phyloP scores from a whole-genome alignment of 257 asterid genomes.

The Solanum appendiculatum region DNA sequence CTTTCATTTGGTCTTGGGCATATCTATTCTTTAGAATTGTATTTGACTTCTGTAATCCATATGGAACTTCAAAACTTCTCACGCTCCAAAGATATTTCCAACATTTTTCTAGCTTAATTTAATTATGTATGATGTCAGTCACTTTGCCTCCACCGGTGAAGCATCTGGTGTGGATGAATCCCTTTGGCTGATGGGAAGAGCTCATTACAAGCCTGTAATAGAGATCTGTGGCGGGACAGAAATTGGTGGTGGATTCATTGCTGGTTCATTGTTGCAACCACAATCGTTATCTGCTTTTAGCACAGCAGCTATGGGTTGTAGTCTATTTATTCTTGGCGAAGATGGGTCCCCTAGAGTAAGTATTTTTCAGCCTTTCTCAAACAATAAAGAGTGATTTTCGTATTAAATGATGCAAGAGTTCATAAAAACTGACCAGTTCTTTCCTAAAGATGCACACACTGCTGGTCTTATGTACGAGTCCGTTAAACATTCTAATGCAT shows the following conservation, averaged over 20 bases:
- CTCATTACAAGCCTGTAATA: conserved; percentile 78
- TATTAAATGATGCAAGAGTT: neutral
- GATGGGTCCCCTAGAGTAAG: conserved; percentile 27
- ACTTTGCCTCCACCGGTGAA: conserved; percentile 97
- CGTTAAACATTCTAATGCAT: neutral
- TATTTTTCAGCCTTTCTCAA: neutral
- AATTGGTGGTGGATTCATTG: conserved; percentile 89
- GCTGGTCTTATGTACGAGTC: neutral
- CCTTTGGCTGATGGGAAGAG: conserved; percentile 98
- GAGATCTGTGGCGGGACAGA: conserved; percentile 99
- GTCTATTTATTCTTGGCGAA: conserved; percentile 73
- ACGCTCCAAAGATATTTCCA: neutral
- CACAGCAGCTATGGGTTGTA: conserved; percentile 93
- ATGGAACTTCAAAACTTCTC: neutral
- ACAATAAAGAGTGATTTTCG: neutral
- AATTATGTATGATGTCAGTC: conserved; percentile 31
- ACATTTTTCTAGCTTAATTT: neutral
- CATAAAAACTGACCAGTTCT: neutral
- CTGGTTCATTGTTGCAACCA: conserved; percentile 78
- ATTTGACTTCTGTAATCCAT: neutral
- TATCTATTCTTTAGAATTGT: neutral
- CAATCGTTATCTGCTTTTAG: conserved; percentile 90
- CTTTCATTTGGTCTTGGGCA: neutral
- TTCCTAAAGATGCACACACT: neutral
- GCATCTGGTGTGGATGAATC: conserved; percentile 93